Conservation (phyloP, 2,329 filamentous ascomycete genomes). For the Alternaria metachromatica region DNA sequence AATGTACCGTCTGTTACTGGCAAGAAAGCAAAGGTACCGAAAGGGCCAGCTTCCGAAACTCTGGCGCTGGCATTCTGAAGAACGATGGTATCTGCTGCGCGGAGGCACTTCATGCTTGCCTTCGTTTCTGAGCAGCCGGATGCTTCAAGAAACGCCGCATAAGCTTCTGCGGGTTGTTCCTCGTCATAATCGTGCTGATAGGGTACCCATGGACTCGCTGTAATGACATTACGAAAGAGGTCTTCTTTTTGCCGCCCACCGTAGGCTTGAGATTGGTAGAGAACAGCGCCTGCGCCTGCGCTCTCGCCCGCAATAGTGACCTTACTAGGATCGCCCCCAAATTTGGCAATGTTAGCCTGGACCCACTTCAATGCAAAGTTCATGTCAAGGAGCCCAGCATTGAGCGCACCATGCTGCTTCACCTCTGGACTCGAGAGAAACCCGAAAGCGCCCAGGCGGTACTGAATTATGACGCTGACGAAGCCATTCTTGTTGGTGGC, state of each 20-base stretch:
- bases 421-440: slow-evolving; percentile 67
- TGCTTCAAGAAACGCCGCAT: slow-evolving; percentile 36
- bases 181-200: slow-evolving; percentile 43
- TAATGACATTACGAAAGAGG: slow-evolving; percentile 44
- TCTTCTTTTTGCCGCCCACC: slow-evolving; percentile 43
- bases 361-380: slow-evolving; percentile 67
- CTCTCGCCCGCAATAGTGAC: slow-evolving; percentile 69
- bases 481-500: slow-evolving; percentile 55
- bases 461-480: slow-evolving; percentile 68
- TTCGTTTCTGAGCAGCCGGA: slow-evolving; percentile 32
- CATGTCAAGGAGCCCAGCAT: slow-evolving; percentile 70
- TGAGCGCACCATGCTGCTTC: slow-evolving; percentile 63
- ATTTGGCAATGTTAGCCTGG: slow-evolving; percentile 60
- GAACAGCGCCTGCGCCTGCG: slow-evolving; percentile 65
- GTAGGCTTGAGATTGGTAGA: slow-evolving; percentile 51
- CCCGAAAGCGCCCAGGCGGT: slow-evolving; percentile 67
- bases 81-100: slow-evolving; percentile 27
- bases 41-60: slow-evolving; percentile 43
- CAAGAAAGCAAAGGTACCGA: slow-evolving; percentile 52
- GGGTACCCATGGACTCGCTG: slow-evolving; percentile 43
- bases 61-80: slow-evolving; percentile 40
- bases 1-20: slow-evolving; percentile 52
- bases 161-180: slow-evolving; percentile 38
- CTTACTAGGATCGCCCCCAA: slow-evolving; percentile 63
- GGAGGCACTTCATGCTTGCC: slow-evolving; percentile 38